Base-by-base conservation (phyloP, 176 grass and related monocot genomes). In the Oryza longistaminata region DNA sequence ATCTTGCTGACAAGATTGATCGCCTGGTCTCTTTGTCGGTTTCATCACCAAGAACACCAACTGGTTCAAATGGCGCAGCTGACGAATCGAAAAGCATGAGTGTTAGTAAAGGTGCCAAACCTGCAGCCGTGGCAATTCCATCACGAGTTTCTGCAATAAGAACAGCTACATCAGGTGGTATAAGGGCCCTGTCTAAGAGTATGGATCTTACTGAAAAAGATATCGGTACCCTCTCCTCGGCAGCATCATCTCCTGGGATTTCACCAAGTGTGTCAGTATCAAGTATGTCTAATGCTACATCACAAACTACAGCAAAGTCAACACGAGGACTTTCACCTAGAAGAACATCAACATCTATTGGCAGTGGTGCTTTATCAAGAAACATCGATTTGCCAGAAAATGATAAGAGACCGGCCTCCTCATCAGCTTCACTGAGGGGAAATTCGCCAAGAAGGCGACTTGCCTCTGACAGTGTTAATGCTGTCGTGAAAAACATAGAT, bases 1-100 rank as follows among this genome's bases (percentile, higher is more conserved):
- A 90, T 83, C 89, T 90, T 69, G 81, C 89, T 34, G 89, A 90
- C 26, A 90, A 87, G 69, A 90, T 90, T 27, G 85, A 90, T 2
- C 68, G 50, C 0, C 53, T 90, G 11, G 89, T 90, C 37, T 87
- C 89, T 11, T 80, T 75, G 0, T 70, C 80, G 2, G 52, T 76
- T 48, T 77, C 73, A 53, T 83, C 74, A 17, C 89, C 89, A n/a
- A 90, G 75, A 75, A 75, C 42, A 74, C 74, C 85, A 19, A 24
- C 69, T 83, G 80, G 58, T 77, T 82, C 68, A 5, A 83, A 52
- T 80, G 80, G 69, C 64, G 12, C 69, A 33, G 17, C 81, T 49
- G 84, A 83, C 37, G 9, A 40, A 7, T 26, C 68, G 0, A 83
- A 64, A 67, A 65, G 25, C 46, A 64, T 13, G 7, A 24, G 48